Evolutionary conservation across 2,329 filamentous ascomycete species (phyloP), one percentile per base, ranked within the genome.

Genomic region (Verticillium nonalfalfae): DNA sequence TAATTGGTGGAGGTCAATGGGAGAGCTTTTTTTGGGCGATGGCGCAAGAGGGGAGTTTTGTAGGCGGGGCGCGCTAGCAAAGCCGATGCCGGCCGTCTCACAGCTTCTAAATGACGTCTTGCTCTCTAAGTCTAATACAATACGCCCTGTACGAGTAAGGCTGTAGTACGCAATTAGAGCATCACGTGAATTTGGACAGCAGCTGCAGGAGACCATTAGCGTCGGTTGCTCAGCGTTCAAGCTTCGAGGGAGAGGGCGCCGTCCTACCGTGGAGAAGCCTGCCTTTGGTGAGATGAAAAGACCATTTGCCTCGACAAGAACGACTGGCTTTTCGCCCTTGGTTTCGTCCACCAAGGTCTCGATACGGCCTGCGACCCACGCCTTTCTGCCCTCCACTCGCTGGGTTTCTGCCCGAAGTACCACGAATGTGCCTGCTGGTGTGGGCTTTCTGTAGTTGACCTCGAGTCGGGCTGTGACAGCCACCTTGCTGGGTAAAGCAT

Each of bases 351-450:
- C 84, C 63, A 98, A 76, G 60, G 91, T 88, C 82, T 97, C 93
- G 68, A 98, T 88, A 67, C 86, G 85, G 1, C 92, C 95, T 76
- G 90, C 89, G 1, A 97, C 92, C 92, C 92, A 97, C 13, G 93
- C 94, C 79, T 98, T 98, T 64, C 95, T 83, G 1, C 95, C 94
- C 72, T 98, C 93, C 1, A 94, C 90, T 78, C 90, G 93, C 10
- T 85, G 88, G 21, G 93, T 97, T 72, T 86, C 85, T 4, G 91
- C 93, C 64, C 85, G 83, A 62, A 99, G 77, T 54, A 96, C 91
- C 35, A 96, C 79, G 71, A 90, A 95, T 63, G 85, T 84, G 26
- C 86, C 85, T 6, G 93, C 92, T 68, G 84, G 86, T 55, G 90
- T 89, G 4, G 95, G 95, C 64, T 86, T 86, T 68, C 89, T 87